Base-by-base conservation (phyloP, 1,284 basidiomycete species). In the Ganoderma resinaceum region DNA sequence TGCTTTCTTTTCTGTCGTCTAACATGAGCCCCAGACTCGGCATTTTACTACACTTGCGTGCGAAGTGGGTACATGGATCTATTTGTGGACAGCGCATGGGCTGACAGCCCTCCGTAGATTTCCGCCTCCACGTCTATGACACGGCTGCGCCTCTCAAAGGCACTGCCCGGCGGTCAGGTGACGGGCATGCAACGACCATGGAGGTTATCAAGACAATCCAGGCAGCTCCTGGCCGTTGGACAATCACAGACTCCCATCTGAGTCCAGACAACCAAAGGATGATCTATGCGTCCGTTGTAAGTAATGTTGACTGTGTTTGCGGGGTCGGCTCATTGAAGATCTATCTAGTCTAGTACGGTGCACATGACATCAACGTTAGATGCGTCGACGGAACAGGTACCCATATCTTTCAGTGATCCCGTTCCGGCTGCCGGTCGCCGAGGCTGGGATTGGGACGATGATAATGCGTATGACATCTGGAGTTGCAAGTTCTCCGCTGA, bases 401-500 rank as follows among this genome's bases (percentile, higher is more conserved):
- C 92, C 29, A 91, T 97, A 55, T 85, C 88, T 61, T 96, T 97
- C 73, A 82, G 85, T 11, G 89, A 91, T 73, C 76, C 76, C 26
- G 73, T 70, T 37, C 80, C 76, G 52, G 31, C 72, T 75, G 57
- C 67, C 33, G 37, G 70, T 73, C 65, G 79, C 8, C 83, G 84
- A 76, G 82, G 80, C 33, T 66, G 68, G 57, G 66, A 66, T 12
- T 63, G 38, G 40, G 65, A 84, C 57, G 84, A 82, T n/a, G 82
- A 85, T 12, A 84, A 86, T 61, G 77, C 83, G 31, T 92, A 91
- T 75, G 90, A 91, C 16, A 95, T 99, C 66, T 99, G 95, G 92
- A 91, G 94, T 72, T 95, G 98, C 78, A 89, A 95, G 31, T 99
- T 99, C 79, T 98, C 95, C 40, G 95, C 96, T 16, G 97, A 99